A percentile compares a stretch with the other conserved stretches of the same genome.
These are phyloP conservation scores for Berberis vulgaris DNA, from an alignment of 164 flowering plant genomes.

Conservation along the genomic window DNA sequence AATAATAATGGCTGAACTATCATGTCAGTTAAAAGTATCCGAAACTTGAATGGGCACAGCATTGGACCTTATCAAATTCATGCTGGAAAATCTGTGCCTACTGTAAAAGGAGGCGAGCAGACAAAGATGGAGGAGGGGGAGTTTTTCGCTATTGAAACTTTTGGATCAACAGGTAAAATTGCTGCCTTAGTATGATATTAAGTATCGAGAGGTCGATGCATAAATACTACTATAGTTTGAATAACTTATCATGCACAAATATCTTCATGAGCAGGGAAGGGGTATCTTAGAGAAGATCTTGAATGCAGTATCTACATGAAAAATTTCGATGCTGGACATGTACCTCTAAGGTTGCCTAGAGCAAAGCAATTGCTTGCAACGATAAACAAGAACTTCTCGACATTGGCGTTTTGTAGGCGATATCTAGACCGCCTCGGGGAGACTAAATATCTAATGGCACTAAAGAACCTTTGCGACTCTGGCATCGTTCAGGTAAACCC, in stretches of 20 bases:
- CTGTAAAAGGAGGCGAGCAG: conserved; percentile 98
- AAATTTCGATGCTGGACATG: conserved; percentile 79
- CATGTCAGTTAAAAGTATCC: conserved; percentile 82
- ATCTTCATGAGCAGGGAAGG: conserved; percentile 57
- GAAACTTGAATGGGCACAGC: conserved; percentile 98
- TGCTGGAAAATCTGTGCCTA: conserved; percentile 98
- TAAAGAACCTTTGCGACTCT: conserved; percentile 84
- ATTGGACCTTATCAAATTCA: conserved; percentile 92
- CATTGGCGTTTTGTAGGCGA: conserved; percentile 94
- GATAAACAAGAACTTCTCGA: conserved; percentile 87
- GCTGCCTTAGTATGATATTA: background rate
- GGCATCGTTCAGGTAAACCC: conserved; percentile 83
- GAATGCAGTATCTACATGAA: conserved; percentile 99
- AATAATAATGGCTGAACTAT: background rate
- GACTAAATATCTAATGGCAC: conserved; percentile 88
- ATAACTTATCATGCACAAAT: background rate
- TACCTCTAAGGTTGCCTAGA: conserved; percentile 82
- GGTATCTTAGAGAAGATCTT: conserved; percentile 89
- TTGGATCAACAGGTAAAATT: conserved; percentile 79
- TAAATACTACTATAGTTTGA: background rate
- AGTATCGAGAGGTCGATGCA: background rate
- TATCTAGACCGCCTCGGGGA: conserved; percentile 94
- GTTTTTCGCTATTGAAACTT: conserved; percentile 75
- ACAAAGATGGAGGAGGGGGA: conserved; percentile 99
- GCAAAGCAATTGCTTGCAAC: conserved; percentile 92